phyloP scores from a whole-genome alignment of 331 rosid genomes.

The Erythrophleum ivorense region DNA sequence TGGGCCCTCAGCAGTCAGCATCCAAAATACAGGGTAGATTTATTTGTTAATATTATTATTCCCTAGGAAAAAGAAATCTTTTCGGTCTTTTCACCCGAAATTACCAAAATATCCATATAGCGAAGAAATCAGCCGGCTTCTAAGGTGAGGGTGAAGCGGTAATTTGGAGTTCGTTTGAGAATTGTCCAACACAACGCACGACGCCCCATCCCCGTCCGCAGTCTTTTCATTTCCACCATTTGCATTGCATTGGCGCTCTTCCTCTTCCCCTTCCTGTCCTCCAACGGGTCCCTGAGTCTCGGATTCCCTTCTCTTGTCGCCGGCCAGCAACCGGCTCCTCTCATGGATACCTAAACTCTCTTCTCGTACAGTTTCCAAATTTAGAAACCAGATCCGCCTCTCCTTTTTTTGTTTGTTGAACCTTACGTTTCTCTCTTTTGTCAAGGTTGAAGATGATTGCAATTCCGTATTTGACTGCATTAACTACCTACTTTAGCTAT shows the following conservation, averaged over 20 bases:
- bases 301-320: neutral
- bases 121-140: neutral
- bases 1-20: too few species aligned
- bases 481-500: slow-evolving; percentile 76
- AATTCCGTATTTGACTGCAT: slow-evolving; percentile 71
- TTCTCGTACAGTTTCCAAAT: neutral
- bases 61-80: too few species aligned
- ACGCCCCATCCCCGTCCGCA: neutral
- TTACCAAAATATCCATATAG: too few species aligned
- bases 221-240: neutral
- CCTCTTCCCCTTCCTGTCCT: neutral
- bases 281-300: neutral
- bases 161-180: neutral
- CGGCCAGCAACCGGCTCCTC: slow-evolving; percentile 9
- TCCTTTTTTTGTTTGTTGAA: neutral
- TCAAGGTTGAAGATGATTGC: slow-evolving; percentile 50
- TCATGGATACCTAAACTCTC: neutral
- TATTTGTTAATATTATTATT: too few species aligned
- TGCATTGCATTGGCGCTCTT: neutral
- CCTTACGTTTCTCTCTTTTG: neutral
- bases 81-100: too few species aligned
- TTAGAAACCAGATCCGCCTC: neutral
- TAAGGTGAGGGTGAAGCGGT: neutral
- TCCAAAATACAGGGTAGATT: too few species aligned
- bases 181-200: neutral